A percentile compares a stretch with the other conserved stretches of the same genome.
Evolutionary conservation across 2,329 filamentous ascomycete genomes (phyloP).

Genomic region (Nemania sp.): DNA sequence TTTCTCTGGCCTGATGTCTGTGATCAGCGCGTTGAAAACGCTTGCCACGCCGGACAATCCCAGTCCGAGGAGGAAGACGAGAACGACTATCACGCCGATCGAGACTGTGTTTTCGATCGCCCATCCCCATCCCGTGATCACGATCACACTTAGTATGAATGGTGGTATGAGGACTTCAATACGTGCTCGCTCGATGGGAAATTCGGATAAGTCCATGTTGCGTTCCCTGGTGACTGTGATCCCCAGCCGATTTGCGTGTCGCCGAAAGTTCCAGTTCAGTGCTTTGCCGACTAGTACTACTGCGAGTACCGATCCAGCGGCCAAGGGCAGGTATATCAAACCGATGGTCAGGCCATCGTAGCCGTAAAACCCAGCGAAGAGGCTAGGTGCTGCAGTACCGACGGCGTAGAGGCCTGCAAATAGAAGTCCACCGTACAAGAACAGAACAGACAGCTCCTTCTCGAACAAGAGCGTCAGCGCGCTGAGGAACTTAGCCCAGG

Average conservation of each 20-base stretch:
- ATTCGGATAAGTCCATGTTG: slow-evolving; percentile 23
- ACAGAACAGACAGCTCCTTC: slow-evolving; percentile 57
- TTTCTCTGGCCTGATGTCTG: slow-evolving; percentile 62
- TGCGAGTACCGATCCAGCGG: slow-evolving; percentile 51
- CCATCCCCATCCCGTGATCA: slow-evolving; percentile 62
- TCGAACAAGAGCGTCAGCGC: slow-evolving; percentile 58
- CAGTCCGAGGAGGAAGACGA: slow-evolving; percentile 59
- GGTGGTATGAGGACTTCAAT: slow-evolving; percentile 39
- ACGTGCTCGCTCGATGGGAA: slow-evolving; percentile 30
- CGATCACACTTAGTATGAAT: slow-evolving; percentile 55
- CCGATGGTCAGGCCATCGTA: slow-evolving; percentile 54
- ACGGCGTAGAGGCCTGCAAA: slow-evolving; percentile 60
- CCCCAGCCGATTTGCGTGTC: slow-evolving; percentile 24
- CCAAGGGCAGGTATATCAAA: slow-evolving; percentile 57
- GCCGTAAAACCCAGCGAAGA: slow-evolving; percentile 53
- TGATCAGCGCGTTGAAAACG: slow-evolving; percentile 61
- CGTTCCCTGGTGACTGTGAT: slow-evolving; percentile 21
- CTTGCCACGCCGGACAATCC: slow-evolving; percentile 62
- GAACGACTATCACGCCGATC: slow-evolving; percentile 56
- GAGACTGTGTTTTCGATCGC: slow-evolving; percentile 53
- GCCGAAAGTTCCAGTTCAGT: slow-evolving; percentile 33
- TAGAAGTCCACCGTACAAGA: slow-evolving; percentile 55
- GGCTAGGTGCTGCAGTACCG: slow-evolving; percentile 53
- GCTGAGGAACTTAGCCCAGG: slow-evolving; percentile 45
- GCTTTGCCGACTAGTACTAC: slow-evolving; percentile 58